These are phyloP conservation scores for Combretum micranthum DNA, from an alignment of 345 rosid species.

Conservation along the genomic window DNA sequence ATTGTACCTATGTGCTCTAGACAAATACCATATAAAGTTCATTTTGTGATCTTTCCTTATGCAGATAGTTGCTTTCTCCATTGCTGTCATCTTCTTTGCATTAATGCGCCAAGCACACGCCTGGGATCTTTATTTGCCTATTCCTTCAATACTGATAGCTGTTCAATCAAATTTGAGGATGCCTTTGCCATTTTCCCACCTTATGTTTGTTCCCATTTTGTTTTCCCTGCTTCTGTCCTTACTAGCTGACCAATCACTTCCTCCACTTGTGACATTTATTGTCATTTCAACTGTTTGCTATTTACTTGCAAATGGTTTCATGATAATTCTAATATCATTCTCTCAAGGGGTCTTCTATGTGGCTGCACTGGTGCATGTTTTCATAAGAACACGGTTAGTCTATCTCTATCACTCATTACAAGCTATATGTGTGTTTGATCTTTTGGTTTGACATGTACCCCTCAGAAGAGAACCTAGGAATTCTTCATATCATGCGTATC, in stretches of 20 bases:
- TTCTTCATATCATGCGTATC: too few relatives aligned
- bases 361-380: slow-evolving; percentile 53
- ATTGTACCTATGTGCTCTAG: background rate
- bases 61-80: slow-evolving; percentile 56
- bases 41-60: slow-evolving; percentile 11
- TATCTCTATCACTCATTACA: too few relatives aligned
- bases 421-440: too few relatives aligned
- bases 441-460: too few relatives aligned
- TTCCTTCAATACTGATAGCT: slow-evolving; percentile 68
- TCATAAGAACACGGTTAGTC: slow-evolving; percentile 54
- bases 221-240: slow-evolving; percentile 48
- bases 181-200: slow-evolving; percentile 60
- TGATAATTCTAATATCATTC: slow-evolving; percentile 45
- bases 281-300: slow-evolving; percentile 60
- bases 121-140: slow-evolving; percentile 54
- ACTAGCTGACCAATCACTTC: slow-evolving; percentile 57
- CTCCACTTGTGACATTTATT: slow-evolving; percentile 61
- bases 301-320: slow-evolving; percentile 61
- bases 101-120: slow-evolving; percentile 78
- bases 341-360: slow-evolving; percentile 64
- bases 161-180: slow-evolving; percentile 73
- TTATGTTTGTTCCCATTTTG: slow-evolving; percentile 49
- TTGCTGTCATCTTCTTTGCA: slow-evolving; percentile 63
- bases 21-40: too few relatives aligned
- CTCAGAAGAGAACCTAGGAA: too few relatives aligned